Evolutionary conservation across 1,284 basidiomycete species (phyloP).

Genomic region (Ustilago bromivora): DNA sequence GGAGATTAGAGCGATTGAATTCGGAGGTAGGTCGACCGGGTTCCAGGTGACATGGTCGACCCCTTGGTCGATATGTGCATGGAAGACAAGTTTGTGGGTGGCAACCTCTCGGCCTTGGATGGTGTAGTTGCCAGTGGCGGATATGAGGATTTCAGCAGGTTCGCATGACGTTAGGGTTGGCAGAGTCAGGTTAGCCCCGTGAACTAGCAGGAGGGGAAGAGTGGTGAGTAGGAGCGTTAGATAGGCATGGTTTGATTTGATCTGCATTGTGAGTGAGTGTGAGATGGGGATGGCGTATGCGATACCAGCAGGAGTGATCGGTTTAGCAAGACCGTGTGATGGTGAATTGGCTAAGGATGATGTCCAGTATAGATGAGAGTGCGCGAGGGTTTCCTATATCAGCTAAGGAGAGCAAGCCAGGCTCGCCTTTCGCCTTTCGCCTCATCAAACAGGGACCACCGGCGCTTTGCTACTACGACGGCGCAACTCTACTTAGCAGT

Average conservation of each 20-base stretch:
- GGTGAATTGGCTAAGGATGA: too few relatives aligned
- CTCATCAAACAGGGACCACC: too few relatives aligned
- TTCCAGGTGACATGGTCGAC: conserved; percentile 27
- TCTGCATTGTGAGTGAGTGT: conserved; percentile 3
- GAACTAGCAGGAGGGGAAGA: background rate
- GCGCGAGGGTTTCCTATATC: too few relatives aligned
- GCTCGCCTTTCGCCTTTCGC: too few relatives aligned
- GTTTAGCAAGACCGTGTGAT: too few relatives aligned
- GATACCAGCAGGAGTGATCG: too few relatives aligned
- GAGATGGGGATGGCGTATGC: too few relatives aligned
- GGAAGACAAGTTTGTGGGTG: conserved; percentile 36
- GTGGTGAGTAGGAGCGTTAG: background rate
- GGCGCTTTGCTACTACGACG: too few relatives aligned
- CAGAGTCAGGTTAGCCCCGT: background rate
- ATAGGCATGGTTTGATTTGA: background rate
- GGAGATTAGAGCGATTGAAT: conserved; percentile 24
- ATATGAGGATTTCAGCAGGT: conserved; percentile 28
- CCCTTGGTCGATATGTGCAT: conserved; percentile 7
- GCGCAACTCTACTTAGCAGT: too few relatives aligned
- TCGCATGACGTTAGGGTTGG: conserved; percentile 19
- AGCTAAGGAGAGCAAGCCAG: too few relatives aligned
- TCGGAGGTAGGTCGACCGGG: conserved; percentile 25
- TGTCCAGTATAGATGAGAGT: too few relatives aligned
- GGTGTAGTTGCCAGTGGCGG: conserved; percentile 39
- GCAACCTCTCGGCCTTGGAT: conserved; percentile 30